Percentiles rank a stretch among this genome's conserved stretches.
Evolutionary conservation across 768 basidiomycete species (phyloP).

Genomic region (Rickenella mellea): DNA sequence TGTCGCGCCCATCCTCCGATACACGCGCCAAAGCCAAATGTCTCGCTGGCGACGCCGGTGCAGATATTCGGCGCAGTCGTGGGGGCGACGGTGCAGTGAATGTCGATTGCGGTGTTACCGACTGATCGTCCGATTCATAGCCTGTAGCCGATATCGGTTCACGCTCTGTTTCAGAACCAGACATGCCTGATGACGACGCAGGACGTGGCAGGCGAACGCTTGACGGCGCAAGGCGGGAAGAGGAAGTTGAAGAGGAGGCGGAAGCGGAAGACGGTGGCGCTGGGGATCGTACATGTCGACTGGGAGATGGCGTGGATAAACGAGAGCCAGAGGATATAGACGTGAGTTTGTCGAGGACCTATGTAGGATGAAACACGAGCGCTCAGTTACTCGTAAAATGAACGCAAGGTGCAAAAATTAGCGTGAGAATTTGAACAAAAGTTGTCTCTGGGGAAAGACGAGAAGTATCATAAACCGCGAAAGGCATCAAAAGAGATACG

Average conservation of each 20-base stretch:
- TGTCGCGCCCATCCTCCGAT: no score
- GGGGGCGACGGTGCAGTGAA: conserved; percentile 10
- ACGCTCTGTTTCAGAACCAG: conserved; percentile 79
- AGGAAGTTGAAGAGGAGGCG: conserved; percentile 24
- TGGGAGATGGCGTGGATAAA: conserved; percentile 49
- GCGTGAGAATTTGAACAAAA: no score
- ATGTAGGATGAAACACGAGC: conserved; percentile 7
- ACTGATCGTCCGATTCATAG: conserved; percentile 29
- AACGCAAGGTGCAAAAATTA: background rate
- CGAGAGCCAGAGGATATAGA: conserved; percentile 33
- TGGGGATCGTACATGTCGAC: conserved; percentile 17
- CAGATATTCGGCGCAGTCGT: conserved; percentile 37
- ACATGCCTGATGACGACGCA: conserved; percentile 22
- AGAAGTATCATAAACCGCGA: no score
- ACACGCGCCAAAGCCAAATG: no score
- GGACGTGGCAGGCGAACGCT: background rate
- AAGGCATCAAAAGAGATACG: no score
- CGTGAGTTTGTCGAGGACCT: conserved; percentile 66
- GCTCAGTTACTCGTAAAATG: background rate
- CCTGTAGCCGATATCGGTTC: conserved; percentile 32
- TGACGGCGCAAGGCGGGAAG: conserved; percentile 10
- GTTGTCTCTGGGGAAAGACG: no score
- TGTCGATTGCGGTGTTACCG: conserved; percentile 27
- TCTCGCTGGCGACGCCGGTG: conserved; percentile 37
- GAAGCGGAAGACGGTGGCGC: conserved; percentile 25